Evolutionary conservation across 768 basidiomycete genomes (phyloP).

Genomic region (Russula sp.): DNA sequence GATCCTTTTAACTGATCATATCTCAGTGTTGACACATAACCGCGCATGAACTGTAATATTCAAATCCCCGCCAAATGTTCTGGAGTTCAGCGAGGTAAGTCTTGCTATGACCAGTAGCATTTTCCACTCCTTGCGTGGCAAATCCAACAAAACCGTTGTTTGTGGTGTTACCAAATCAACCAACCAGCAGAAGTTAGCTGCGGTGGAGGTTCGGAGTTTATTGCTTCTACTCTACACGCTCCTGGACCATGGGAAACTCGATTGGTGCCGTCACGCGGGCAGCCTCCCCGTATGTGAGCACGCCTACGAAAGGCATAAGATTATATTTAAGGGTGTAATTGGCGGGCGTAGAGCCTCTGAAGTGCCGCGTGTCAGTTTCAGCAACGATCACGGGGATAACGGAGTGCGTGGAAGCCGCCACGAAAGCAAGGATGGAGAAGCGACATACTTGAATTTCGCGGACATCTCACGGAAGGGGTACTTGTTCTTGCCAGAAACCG

Average conservation of each 20-base stretch:
- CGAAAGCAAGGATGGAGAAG: conserved; percentile 1
- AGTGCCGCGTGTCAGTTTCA: conserved; percentile 17
- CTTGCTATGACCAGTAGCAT: not conserved
- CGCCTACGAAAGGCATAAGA: conserved; percentile 83
- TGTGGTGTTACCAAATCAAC: not conserved
- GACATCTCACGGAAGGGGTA: conserved; percentile 76
- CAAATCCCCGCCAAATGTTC: not conserved
- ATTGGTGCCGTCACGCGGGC: conserved; percentile 36
- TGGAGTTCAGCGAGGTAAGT: not conserved
- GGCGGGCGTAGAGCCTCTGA: conserved; percentile 58
- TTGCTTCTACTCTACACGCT: conserved; percentile 17
- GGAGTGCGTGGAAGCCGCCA: not conserved
- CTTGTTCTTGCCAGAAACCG: conserved; percentile 66
- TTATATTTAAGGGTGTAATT: conserved; percentile 79
- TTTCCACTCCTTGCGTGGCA: not conserved
- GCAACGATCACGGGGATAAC: conserved; percentile 8
- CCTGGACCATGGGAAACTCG: conserved; percentile 27
- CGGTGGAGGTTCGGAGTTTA: not conserved
- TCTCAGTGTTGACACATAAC: no score
- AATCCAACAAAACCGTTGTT: not conserved
- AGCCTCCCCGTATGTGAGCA: conserved; percentile 72
- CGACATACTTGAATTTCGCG: conserved; percentile 65
- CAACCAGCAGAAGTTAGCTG: not conserved
- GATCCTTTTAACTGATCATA: no score
- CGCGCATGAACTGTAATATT: no score